A percentile compares a stretch with the other conserved stretches of the same genome.
Conservation (phyloP, 2,329 filamentous ascomycete species). For the Hymenoscyphus infarciens region DNA sequence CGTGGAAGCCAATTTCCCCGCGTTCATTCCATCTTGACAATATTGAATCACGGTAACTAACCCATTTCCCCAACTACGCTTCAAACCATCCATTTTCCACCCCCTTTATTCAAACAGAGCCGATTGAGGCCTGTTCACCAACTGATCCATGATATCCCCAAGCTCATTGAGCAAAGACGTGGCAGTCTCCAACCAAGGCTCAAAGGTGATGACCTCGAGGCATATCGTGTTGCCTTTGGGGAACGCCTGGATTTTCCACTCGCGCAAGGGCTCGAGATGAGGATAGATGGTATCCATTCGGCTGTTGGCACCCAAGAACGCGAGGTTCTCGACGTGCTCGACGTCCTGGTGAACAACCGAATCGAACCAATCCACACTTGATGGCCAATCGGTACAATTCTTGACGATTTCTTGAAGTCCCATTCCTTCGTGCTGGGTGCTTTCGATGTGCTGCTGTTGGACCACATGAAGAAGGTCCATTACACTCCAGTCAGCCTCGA, state of each 20-base stretch:
- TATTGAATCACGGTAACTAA: no score
- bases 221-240: background rate
- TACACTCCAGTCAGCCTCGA: conserved; percentile 36
- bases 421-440: conserved; percentile 36
- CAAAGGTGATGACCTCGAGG: conserved; percentile 5
- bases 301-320: conserved; percentile 36
- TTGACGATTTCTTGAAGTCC: conserved; percentile 37
- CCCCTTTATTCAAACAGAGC: conserved; percentile 3
- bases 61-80: background rate
- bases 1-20: no score
- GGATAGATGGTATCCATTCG: conserved; percentile 37
- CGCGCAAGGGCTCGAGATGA: conserved; percentile 34
- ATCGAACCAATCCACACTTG: conserved; percentile 32
- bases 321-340: conserved; percentile 42
- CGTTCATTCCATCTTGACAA: no score
- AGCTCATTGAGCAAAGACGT: background rate
- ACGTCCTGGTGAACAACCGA: conserved; percentile 40
- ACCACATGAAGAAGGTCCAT: conserved; percentile 35
- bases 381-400: conserved; percentile 37
- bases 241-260: conserved; percentile 11
- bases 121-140: conserved; percentile 1
- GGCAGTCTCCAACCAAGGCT: conserved; percentile 6
- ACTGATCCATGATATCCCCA: background rate
- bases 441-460: conserved; percentile 35
- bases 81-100: background rate